Base-by-base conservation (phyloP, 305 asterid genomes). In the Rubia balearica region DNA sequence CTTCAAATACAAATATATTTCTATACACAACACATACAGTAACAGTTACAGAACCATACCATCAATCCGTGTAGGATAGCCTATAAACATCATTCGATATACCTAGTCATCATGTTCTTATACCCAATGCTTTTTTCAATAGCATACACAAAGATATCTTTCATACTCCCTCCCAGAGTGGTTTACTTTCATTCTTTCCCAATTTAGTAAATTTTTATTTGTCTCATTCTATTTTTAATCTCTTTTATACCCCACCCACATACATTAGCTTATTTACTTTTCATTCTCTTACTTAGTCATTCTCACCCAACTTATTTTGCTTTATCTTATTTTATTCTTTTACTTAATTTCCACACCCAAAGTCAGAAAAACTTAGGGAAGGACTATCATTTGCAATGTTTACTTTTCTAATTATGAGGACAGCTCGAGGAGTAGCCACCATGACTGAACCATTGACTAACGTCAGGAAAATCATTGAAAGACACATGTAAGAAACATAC, bases 371-470 rank as follows among this genome's bases (percentile, higher is more conserved):
- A 53, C 21, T n/a, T 68, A 36, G n/a, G 19, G 14, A 33, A 5
- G 4, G 36, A 68, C 19, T 36, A 27, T 27, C 4, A 21, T 38
- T 21, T 30, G 27, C 27, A 17, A 48, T 38, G 33, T 5, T 11
- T 16, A 36, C 16, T 8, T 65, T 66, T 53, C 41, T 49, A 65
- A 4, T 57, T 22, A 19, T 55, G 9, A 24, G 60, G 30, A 27
- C 61, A 65, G 43, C 14, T 43, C 36, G 61, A 24, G 49, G 49
- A 71, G n/a, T 51, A 27, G n/a, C 22, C 70, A 59, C 69, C 3
- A 30, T 8, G 19, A 36, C 51, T 49, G 66, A 65, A 22, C 14
- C 53, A 6, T 14, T 27, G 45, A 62, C 48, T 51, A 21, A 33
- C 27, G 41, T 40, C 42, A 68, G 36, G 10, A 49, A 21, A 72